Evolutionary conservation across 495 filamentous ascomycete species (phyloP).

Genomic region (Trichoderma virens): DNA sequence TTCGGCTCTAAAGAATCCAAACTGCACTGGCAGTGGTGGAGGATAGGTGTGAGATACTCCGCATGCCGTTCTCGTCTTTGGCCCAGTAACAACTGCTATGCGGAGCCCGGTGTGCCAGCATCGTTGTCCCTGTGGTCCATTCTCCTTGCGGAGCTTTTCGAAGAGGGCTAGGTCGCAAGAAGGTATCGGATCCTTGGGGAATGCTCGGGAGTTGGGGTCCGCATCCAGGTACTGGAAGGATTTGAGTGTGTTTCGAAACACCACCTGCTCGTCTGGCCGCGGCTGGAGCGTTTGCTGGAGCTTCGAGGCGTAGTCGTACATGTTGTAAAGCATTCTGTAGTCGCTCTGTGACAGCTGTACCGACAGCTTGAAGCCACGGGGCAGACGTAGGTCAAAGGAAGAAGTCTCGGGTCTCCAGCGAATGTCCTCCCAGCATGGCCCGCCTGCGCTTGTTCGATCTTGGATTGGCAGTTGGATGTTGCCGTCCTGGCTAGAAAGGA

Average conservation of each 20-base stretch:
- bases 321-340: conserved; percentile 67
- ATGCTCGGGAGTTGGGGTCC: conserved; percentile 51
- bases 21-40: conserved; percentile 56
- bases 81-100: conserved; percentile 63
- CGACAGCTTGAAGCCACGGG: conserved; percentile 58
- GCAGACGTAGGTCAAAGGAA: conserved; percentile 55
- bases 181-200: conserved; percentile 63
- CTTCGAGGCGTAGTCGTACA: conserved; percentile 71
- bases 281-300: conserved; percentile 61
- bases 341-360: conserved; percentile 64
- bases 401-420: conserved; percentile 60
- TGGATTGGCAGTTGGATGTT: conserved; percentile 69
- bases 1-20: conserved; percentile 62
- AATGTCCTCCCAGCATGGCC: conserved; percentile 71
- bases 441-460: conserved; percentile 49
- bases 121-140: conserved; percentile 58
- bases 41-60: conserved; percentile 58
- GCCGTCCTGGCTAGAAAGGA: conserved; percentile 69
- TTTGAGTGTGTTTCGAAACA: conserved; percentile 57
- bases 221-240: conserved; percentile 71
- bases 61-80: conserved; percentile 66
- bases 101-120: conserved; percentile 69
- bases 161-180: conserved; percentile 65
- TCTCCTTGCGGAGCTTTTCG: conserved; percentile 53
- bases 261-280: conserved; percentile 53